Percentiles rank a stretch among this genome's conserved stretches.
Evolutionary conservation across 176 grass and related monocot species (phyloP).

Genomic region (Phoenix roebelenii): DNA sequence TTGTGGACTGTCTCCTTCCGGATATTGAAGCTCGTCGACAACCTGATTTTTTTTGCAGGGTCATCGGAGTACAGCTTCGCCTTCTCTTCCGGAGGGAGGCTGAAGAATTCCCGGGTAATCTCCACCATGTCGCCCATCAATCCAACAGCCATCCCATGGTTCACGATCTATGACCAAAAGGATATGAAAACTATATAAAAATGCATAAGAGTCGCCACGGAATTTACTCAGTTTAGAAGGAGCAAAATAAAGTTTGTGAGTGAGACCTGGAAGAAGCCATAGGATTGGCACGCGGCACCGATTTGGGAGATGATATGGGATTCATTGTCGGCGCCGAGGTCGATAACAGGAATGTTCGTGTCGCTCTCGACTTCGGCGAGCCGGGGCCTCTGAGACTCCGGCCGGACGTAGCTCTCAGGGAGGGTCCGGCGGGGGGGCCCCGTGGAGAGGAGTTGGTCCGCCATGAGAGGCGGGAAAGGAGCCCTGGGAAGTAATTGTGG

Average conservation of each 20-base stretch:
- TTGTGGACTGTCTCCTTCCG: slow-evolving; percentile 78
- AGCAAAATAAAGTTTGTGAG: not conserved
- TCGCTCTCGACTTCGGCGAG: slow-evolving; percentile 41
- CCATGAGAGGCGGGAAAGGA: slow-evolving; percentile 20
- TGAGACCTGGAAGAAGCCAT: slow-evolving; percentile 71
- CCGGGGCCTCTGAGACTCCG: slow-evolving; percentile 46
- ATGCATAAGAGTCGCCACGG: not conserved
- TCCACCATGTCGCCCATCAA: slow-evolving; percentile 21
- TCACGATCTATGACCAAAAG: slow-evolving; percentile 35
- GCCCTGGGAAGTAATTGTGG: too few relatives aligned
- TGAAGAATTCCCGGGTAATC: slow-evolving; percentile 50
- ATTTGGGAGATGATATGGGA: slow-evolving; percentile 18
- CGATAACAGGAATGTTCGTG: slow-evolving; percentile 55
- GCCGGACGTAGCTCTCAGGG: slow-evolving; percentile 48
- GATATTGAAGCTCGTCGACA: slow-evolving; percentile 98
- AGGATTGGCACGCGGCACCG: slow-evolving; percentile 38
- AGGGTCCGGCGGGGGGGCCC: slow-evolving; percentile 16
- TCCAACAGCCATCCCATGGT: slow-evolving; percentile 41
- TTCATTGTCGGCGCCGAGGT: slow-evolving; percentile 36
- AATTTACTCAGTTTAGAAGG: not conserved
- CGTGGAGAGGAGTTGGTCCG: slow-evolving; percentile 53
- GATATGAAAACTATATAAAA: too few relatives aligned
- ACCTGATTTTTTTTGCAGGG: slow-evolving; percentile 68
- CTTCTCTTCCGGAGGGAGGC: slow-evolving; percentile 61
- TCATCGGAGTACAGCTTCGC: slow-evolving; percentile 85